These are phyloP conservation scores for Teunomyces lycoperdinae DNA, from an alignment of 805 yeast genomes.

Conservation along the genomic window DNA sequence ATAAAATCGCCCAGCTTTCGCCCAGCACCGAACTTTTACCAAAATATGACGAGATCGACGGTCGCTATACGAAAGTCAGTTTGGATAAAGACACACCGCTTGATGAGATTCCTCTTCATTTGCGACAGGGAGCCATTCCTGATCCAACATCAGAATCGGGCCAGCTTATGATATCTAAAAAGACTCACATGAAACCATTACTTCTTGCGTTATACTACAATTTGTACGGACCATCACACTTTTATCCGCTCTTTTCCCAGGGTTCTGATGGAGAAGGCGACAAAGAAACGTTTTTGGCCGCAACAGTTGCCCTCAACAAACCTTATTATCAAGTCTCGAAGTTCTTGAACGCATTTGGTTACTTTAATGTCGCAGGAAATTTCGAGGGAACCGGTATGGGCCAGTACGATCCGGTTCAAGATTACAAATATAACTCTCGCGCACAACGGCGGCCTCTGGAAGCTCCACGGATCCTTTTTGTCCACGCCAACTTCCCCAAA, in stretches of 20 bases:
- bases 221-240: slow-evolving; percentile 40
- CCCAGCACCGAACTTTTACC: slow-evolving; percentile 30
- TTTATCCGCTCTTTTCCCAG: slow-evolving; percentile 42
- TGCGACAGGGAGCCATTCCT: slow-evolving; percentile 28
- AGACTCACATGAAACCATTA: slow-evolving; percentile 35
- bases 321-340: slow-evolving; percentile 55
- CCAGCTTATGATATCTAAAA: slow-evolving; percentile 40
- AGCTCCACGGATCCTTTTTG: slow-evolving; percentile 42
- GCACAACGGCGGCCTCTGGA: slow-evolving; percentile 9
- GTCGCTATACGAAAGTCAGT: slow-evolving; percentile 12
- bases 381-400: slow-evolving; percentile 77
- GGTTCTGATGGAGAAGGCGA: slow-evolving; percentile 73
- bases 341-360: slow-evolving; percentile 52
- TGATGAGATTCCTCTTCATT: slow-evolving; percentile 27
- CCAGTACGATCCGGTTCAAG: slow-evolving; percentile 68
- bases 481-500: slow-evolving; percentile 68
- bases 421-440: slow-evolving; percentile 30
- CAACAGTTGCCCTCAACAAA: slow-evolving; percentile 50
- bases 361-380: slow-evolving; percentile 29
- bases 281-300: slow-evolving; percentile 73
- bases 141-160: slow-evolving; percentile 37
- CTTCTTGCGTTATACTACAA: slow-evolving; percentile 41
- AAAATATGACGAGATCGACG: slow-evolving; percentile 30
- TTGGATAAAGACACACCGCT: not conserved
- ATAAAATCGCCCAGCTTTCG: slow-evolving; percentile 59